Base-by-base conservation (phyloP, 139 green algal species). In the Bryopsis sp. region DNA sequence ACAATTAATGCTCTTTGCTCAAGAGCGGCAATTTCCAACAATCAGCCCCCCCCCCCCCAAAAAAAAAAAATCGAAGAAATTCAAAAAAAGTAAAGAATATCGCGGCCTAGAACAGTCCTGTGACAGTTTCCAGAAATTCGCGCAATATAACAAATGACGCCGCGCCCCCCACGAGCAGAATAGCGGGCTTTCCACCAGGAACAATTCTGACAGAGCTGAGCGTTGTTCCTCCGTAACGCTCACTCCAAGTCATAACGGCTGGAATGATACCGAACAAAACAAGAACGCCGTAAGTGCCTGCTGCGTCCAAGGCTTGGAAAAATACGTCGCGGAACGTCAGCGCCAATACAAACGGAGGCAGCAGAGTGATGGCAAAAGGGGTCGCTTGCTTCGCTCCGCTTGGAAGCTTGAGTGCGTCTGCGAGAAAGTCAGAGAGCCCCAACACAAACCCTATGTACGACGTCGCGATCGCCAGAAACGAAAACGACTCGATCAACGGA, bases 361-460 rank as follows among this genome's bases (percentile, higher is more conserved):
- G 24, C 54, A 80, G 26, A 7, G 68, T 73, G n/a, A 79, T 5
- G 28, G 58, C 2, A 47, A 79, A 82, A 1, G 73, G 64, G 32
- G 73, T 28, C n/a, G 65, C 48, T 6, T 65, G 58, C 43, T 26
- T 39, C 8, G n/a, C n/a, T n/a, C 64, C 54, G 3, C 57, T 58
- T 26, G 80, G 82, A 7, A 86, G 62, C 36, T 73, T 72, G 48
- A 91, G 48, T 1, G 68, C 71, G 57, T 95, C 88, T 0, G 78
- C 71, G 28, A 92, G 28, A 58, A 95, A 95, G 67, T 92, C 85
- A 3, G 76, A 73, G 11, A 95, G 78, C 2, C 86, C 90, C 31
- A 96, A 65, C 1, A 90, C 71, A 39, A 96, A 96, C 32, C 85
- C 90, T 6, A 93, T 93, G 79, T 86, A 92, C 37, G 72, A 85